These are phyloP conservation scores for Kwoniella sp. DNA, from an alignment of 768 basidiomycete genomes.

Conservation along the genomic window DNA sequence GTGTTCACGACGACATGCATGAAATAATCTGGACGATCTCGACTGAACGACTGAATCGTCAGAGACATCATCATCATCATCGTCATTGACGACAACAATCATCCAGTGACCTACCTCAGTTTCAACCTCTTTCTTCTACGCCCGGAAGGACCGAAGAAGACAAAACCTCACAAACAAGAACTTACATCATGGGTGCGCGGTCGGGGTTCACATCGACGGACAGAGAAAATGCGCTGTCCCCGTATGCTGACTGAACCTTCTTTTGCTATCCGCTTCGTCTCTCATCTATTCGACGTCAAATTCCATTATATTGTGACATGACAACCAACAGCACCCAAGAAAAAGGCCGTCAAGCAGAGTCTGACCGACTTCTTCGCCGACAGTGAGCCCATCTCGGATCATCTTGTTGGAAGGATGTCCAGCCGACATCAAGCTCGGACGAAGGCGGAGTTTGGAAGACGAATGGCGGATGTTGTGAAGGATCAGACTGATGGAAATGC, in stretches of 20 bases:
- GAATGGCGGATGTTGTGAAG: too few relatives aligned
- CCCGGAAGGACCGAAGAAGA: not conserved
- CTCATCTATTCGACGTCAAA: not conserved
- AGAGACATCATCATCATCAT: not conserved
- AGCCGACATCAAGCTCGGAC: too few relatives aligned
- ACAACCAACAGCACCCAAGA: constrained; percentile 72
- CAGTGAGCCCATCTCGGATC: too few relatives aligned
- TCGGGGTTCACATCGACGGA: not conserved
- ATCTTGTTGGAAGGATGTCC: too few relatives aligned
- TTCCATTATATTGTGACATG: not conserved
- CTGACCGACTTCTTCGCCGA: constrained; percentile 91
- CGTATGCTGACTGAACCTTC: not conserved
- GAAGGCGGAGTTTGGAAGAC: too few relatives aligned
- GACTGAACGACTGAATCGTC: too few relatives aligned
- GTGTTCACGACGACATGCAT: too few relatives aligned
- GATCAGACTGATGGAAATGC: not conserved
- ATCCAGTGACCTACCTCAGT: not conserved
- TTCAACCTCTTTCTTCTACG: too few relatives aligned
- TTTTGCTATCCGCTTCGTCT: not conserved
- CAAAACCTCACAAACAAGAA: not conserved
- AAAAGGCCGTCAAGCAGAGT: constrained; percentile 82
- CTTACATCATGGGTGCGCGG: constrained; percentile 5
- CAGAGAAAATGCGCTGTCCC: not conserved
- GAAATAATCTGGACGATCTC: too few relatives aligned
- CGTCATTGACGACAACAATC: not conserved